Conservation (phyloP, 768 basidiomycete genomes). For the Trichaptum fuscoviolaceum region DNA sequence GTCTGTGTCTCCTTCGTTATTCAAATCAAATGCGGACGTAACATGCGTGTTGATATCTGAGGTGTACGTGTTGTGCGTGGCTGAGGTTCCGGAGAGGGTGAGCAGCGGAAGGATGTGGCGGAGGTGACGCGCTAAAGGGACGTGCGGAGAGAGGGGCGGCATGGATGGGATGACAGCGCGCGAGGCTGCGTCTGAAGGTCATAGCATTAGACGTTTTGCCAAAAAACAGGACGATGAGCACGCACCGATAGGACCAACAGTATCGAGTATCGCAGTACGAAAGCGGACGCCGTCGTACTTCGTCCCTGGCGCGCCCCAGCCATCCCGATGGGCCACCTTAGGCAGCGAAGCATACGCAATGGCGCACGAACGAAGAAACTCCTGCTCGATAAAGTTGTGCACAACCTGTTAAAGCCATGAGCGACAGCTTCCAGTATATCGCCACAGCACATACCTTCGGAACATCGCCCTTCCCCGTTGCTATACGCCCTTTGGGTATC, state of each 20-base stretch:
- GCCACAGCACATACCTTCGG: slow-evolving; percentile 49
- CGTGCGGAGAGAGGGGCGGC: slow-evolving; percentile 63
- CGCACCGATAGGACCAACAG: slow-evolving; percentile 65
- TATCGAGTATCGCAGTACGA: slow-evolving; percentile 64
- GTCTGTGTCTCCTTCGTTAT: not conserved
- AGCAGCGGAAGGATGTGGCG: slow-evolving; percentile 66
- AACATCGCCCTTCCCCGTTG: slow-evolving; percentile 48
- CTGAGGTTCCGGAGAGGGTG: slow-evolving; percentile 1
- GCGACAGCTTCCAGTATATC: not conserved
- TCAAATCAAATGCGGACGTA: slow-evolving; percentile 36
- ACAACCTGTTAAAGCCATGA: slow-evolving; percentile 41
- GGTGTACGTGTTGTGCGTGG: too few species aligned
- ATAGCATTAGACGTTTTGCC: not conserved
- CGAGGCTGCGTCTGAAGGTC: slow-evolving; percentile 57
- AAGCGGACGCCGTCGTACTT: slow-evolving; percentile 58
- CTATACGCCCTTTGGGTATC: slow-evolving; percentile 57
- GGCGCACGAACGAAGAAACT: slow-evolving; percentile 68
- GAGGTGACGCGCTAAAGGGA: slow-evolving; percentile 76
- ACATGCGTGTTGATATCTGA: too few species aligned
- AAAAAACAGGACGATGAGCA: slow-evolving; percentile 7
- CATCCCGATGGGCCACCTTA: slow-evolving; percentile 57
- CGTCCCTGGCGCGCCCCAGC: slow-evolving; percentile 72
- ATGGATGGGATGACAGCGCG: slow-evolving; percentile 70
- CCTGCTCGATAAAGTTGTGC: slow-evolving; percentile 62
- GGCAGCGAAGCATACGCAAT: slow-evolving; percentile 69